Evolutionary conservation across 2,329 filamentous ascomycete genomes (phyloP), one percentile per base, ranked within the genome.

Genomic region (Tolypocladium endophyticum): DNA sequence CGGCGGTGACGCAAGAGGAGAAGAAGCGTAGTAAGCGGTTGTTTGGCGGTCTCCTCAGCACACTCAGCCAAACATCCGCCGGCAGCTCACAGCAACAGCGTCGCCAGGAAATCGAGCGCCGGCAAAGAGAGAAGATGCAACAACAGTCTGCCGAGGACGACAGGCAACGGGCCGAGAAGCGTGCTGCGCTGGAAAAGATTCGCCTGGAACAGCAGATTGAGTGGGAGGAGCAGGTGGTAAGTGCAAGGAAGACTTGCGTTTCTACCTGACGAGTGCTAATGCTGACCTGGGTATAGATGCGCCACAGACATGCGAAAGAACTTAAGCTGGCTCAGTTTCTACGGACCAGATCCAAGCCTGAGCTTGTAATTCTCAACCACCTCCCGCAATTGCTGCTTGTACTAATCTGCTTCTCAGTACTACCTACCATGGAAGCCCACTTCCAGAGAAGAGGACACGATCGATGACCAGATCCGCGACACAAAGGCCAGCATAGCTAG

Each of bases 381-480:
- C 4, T 43, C 14, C 12, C 23, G 4, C 30, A 38, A 18, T 39
- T 25, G 36, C 4, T 47, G 50, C 52, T 38, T 25, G 30, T 28
- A 54, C 47, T 64, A 57, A 60, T 30, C 28, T 30, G 16, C n/a
- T 45, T 18, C 1, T 8, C 59, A 96, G 91, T 93, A 88, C 72
- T 97, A 94, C 73, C 86, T 87, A 54, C 93, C 93, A 0, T 95
- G 89, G 87, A 86, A 91, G 66, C 79, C 89, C 59, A 85, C 84
- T 38, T 72, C 77, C 6, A 79, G 83, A 53, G 88, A 97, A 71
- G 84, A 92, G 71, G 81, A 85, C 6, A 78, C 73, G 14, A 89
- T 97, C 69, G 81, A 86, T 54, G 76, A 81, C 5, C 92, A 96
- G 71, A 79, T 90, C 35, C 78, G 81, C 55, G 83, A 87, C 58